Evolutionary conservation across 306 rosid genomes (phyloP), one percentile per base, ranked within the genome.

Genomic region (Medicago truncatula): DNA sequence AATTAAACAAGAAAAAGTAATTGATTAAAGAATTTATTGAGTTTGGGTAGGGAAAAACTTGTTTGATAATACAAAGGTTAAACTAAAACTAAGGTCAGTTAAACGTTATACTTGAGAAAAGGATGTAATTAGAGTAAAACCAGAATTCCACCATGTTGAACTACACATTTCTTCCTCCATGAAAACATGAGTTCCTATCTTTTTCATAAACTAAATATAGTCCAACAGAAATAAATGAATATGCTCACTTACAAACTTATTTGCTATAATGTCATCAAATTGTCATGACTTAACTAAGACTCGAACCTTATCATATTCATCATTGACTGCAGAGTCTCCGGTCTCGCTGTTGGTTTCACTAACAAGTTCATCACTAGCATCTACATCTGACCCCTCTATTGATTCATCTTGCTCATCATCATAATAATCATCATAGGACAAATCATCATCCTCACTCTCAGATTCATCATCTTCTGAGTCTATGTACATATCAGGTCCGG

Each of bases 401-500:
- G 85, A 83, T 78, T 81, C 91, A 14, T 44, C 57, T 21, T 20
- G 72, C 18, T 43, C 72, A 75, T 88, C 92, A 36, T 89, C 96
- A 46, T 80, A 65, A 63, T 84, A 88, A 28, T 86, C 92, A 38
- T 94, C 93, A 73, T 88, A 90, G 47, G 93, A 94, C 77, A 85
- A 79, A 5, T 87, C 96, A 79, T 85, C 94, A 75, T 90, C 97
- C 62, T 85, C 98, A 8, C 89, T 85, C 83, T 86, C 97, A 70
- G 88, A 88, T 70, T 82, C 89, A 83, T 88, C 83, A 50, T 90
- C 97, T 71, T 88, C 96, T 4, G 97, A 71, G 67, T 92, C 95
- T 9, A 83, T 78, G 88, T 95, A 90, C 71, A 89, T 72, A 38
- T 90, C 96, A 53, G 88, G 93, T 56, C 57, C 58, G 4, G 58